Evolutionary conservation across 225 moss, liverwort and hornwort genomes (phyloP).

Genomic region (Lunularia cruciata): DNA sequence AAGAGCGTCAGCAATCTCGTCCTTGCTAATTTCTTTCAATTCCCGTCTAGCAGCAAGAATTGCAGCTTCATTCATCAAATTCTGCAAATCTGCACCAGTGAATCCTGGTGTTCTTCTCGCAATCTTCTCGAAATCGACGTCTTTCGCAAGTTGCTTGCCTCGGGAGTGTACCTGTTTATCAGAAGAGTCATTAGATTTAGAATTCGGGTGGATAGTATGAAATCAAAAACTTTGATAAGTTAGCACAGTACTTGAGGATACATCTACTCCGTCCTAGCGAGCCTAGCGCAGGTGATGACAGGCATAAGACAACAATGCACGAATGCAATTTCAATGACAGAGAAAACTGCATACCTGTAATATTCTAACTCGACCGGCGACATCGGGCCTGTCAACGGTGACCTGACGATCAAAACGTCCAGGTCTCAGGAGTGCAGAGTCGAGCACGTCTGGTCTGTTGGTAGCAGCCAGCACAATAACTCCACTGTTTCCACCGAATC

Average conservation of each 20-base stretch:
- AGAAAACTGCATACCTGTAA: constrained; percentile 32
- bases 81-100: constrained; percentile 81
- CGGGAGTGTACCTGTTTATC: constrained; percentile 55
- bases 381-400: constrained; percentile 55
- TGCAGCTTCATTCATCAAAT: constrained; percentile 77
- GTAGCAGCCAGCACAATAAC: constrained; percentile 55
- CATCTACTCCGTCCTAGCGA: too few species aligned
- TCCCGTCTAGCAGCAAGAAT: constrained; percentile 74
- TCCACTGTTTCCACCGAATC: constrained; percentile 52
- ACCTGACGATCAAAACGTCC: constrained; percentile 57
- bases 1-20: constrained; percentile 73
- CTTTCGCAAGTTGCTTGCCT: constrained; percentile 68
- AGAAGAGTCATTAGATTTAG: background rate
- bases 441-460: constrained; percentile 54
- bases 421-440: constrained; percentile 50
- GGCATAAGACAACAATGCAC: background rate
- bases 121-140: constrained; percentile 80
- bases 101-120: constrained; percentile 76
- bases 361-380: constrained; percentile 47
- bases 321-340: background rate
- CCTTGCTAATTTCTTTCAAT: constrained; percentile 79
- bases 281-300: too few species aligned
- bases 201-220: background rate
- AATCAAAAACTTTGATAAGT: background rate
- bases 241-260: too few species aligned